Evolutionary conservation across 1,139 yeast genomes (phyloP), one percentile per base, ranked within the genome.

Genomic region (Hansenula lynferdii): DNA sequence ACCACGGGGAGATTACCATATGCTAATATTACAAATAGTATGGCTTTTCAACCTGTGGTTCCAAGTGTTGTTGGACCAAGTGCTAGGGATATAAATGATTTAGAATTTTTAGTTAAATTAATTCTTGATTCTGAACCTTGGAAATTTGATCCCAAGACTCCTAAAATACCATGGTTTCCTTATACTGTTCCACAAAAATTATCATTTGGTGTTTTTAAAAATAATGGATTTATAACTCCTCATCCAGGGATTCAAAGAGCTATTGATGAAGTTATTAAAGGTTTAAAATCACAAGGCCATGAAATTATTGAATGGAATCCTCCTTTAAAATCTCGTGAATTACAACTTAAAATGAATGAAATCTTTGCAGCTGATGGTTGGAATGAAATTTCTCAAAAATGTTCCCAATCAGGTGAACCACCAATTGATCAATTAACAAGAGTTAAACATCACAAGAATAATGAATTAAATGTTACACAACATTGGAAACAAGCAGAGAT

Each of bases 211-310:
- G 14, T 29, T 6, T 15, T 21, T 3, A 65, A 60, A 43, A 67
- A 66, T 45, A 73, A 70, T 49, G 70, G 66, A 9, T 64, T 72
- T 24, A 69, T 73, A 17, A 65, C 62, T 26, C 80, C 80, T 14
- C 61, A 74, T 12, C 92, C 90, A 20, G 90, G 89, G 40, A 74
- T 80, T 41, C 49, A 64, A 10, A 67, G 82, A 39, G 84, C 78
- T n/a, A 53, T 80, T 44, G 62, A 69, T 19, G 44, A 59, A 35
- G 67, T 77, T 1, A 69, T 63, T 7, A 68, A 66, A 15, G 69
- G 71, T 28, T 60, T 78, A 39, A 60, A 61, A 47, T 65, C 60
- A 10, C 73, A 70, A 28, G 87, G 87, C 20, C 84, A 75, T 48
- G 76, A 73, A 42, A 68, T 81, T 33, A 73, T 80, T 20, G 76